phyloP scores from a whole-genome alignment of 2,329 filamentous ascomycete genomes.

The Claviceps sp. region DNA sequence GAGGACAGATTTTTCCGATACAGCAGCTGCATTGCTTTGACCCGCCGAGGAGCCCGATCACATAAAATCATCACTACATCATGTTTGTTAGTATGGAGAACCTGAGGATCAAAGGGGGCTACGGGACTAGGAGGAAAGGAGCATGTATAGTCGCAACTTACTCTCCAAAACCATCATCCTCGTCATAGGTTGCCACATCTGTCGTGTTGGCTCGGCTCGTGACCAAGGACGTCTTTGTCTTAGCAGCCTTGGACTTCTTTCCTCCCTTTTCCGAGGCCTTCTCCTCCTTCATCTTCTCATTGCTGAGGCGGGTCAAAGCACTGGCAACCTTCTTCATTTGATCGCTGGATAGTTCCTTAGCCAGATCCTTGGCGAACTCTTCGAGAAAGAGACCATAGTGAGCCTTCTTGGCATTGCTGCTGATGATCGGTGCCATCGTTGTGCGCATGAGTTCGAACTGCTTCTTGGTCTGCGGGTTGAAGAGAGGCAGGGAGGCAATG shows the following conservation, averaged over 20 bases:
- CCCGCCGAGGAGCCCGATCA: slow-evolving; percentile 27
- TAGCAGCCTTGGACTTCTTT: slow-evolving; percentile 95
- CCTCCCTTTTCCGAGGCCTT: slow-evolving; percentile 85
- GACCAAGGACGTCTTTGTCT: slow-evolving; percentile 80
- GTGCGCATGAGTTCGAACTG: slow-evolving; percentile 74
- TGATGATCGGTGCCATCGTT: slow-evolving; percentile 66
- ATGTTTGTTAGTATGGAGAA: not conserved
- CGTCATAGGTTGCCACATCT: slow-evolving; percentile 69
- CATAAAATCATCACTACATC: slow-evolving; percentile 57
- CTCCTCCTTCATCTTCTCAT: slow-evolving; percentile 98
- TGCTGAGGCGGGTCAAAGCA: slow-evolving; percentile 74
- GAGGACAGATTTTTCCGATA: not conserved
- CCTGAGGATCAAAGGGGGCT: not conserved
- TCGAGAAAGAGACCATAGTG: slow-evolving; percentile 84
- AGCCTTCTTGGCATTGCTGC: slow-evolving; percentile 66
- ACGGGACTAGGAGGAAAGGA: not conserved
- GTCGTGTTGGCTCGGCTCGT: slow-evolving; percentile 46
- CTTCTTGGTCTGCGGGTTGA: slow-evolving; percentile 77
- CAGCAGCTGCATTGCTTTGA: slow-evolving; percentile 1
- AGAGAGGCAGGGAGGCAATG: slow-evolving; percentile 64
- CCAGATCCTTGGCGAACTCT: slow-evolving; percentile 78
- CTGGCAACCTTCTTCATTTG: slow-evolving; percentile 96
- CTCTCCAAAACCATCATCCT: slow-evolving; percentile 72
- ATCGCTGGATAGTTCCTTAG: slow-evolving; percentile 76
- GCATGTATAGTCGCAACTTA: slow-evolving; percentile 33